Evolutionary conservation across 2,329 filamentous ascomycete species (phyloP), one percentile per base, ranked within the genome.

Genomic region (Colletotrichum eremochloae): DNA sequence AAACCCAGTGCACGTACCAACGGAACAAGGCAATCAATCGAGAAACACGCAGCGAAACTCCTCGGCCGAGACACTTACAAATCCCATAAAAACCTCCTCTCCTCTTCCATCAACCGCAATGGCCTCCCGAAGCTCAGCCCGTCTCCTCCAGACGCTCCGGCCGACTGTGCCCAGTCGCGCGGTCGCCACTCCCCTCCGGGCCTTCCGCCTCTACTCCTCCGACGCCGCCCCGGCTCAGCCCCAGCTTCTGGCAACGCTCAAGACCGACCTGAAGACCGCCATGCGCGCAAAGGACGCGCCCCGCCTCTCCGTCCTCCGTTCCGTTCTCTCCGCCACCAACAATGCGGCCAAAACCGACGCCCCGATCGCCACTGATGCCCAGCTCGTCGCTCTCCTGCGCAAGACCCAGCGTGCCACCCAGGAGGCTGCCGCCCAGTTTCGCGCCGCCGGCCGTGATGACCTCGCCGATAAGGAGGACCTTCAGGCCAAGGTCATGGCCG

Each of bases 331-430:
- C 42, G 88, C 92, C 74, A 90, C 92, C 73, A 90, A 91, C 76
- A 95, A 95, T 81, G 91, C 92, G 44, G 92, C 90, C 79, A 95
- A 95, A 82, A 94, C 92, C 18, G 79, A 86, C 50, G 85, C 84
- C 50, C 93, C 93, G n/a, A 89, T 95, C 78, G 85, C 84, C 67
- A 93, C 90, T 31, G 93, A 96, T 80, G 86, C 88, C 74, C 89
- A 93, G 77, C 86, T 96, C 67, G 88, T 94, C 38, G 83, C 86
- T 9, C 84, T 95, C 61, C 86, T 96, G 68, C 87, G 89, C 74
- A 92, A 91, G 81, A 88, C 90, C 63, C 87, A 88, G 31, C 86
- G 87, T 55, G 84, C 87, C 2, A 85, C 87, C 5, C 83, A 87
- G 62, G 88, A 91, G 24, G 90, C 93, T 1, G 86, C 85, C 20